phyloP scores from a whole-genome alignment of 345 rosid species.

The Firmiana major region DNA sequence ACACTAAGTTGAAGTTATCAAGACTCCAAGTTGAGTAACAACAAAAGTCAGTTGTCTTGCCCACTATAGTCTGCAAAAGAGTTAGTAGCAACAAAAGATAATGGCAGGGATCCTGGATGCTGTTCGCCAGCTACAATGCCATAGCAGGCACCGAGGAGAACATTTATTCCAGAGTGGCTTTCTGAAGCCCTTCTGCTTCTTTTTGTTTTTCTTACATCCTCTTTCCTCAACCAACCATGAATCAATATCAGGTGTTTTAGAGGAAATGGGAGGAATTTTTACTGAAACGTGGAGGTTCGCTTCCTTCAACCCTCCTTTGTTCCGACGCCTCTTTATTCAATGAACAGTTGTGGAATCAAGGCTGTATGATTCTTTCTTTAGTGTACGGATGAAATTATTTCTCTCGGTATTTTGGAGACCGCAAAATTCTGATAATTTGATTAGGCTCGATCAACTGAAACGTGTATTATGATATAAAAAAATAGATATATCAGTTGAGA shows the following conservation, averaged over 20 bases:
- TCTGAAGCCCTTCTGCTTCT: background rate
- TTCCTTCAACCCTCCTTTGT: background rate
- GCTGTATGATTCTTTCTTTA: too few relatives aligned
- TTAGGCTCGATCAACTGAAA: too few relatives aligned
- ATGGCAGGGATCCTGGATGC: background rate
- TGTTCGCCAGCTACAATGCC: background rate
- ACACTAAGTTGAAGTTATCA: slow-evolving; percentile 25
- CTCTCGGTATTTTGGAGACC: too few relatives aligned
- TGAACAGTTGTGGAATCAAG: too few relatives aligned
- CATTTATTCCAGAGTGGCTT: background rate
- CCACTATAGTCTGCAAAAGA: background rate
- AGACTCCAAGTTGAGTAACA: background rate
- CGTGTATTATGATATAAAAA: too few relatives aligned
- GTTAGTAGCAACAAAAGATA: background rate
- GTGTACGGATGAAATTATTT: too few relatives aligned
- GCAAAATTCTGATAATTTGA: too few relatives aligned
- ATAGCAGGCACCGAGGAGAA: background rate
- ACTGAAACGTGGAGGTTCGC: background rate
- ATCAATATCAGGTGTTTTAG: background rate
- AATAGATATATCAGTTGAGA: too few relatives aligned
- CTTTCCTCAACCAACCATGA: too few relatives aligned
- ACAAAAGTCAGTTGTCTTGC: background rate
- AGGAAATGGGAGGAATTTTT: background rate
- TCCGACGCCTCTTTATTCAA: too few relatives aligned
- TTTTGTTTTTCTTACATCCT: background rate